Evolutionary conservation across 1,139 yeast species (phyloP).

Genomic region (Scheffersomyces cryptocercus): DNA sequence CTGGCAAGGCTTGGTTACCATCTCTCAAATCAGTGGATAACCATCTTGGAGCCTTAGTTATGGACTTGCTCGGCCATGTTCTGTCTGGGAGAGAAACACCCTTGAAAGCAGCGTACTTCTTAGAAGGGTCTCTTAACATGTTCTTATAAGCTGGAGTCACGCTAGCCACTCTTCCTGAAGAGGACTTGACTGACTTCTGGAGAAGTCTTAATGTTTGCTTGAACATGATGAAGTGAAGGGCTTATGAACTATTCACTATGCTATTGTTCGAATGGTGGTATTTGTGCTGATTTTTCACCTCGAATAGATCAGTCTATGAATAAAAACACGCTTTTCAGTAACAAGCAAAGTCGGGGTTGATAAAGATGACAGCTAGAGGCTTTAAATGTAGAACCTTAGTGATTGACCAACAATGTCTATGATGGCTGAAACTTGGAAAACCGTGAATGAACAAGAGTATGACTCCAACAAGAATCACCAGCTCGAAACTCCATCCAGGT

Average conservation of each 20-base stretch:
- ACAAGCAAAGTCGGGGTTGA: no score
- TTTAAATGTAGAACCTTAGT: no score
- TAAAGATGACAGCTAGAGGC: no score
- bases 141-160: slow-evolving; percentile 14
- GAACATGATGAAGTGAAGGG: slow-evolving; percentile 19
- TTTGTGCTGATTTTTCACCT: not conserved
- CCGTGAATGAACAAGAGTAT: no score
- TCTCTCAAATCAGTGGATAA: slow-evolving; percentile 52
- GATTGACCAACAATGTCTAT: no score
- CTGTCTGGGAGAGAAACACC: slow-evolving; percentile 41
- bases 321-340: no score
- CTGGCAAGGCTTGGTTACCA: slow-evolving; percentile 52
- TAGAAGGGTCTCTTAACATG: slow-evolving; percentile 46
- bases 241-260: not conserved
- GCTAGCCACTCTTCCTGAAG: slow-evolving; percentile 12
- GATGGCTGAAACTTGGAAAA: no score
- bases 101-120: slow-evolving; percentile 40
- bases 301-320: not conserved
- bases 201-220: slow-evolving; percentile 23
- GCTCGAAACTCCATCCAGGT: no score
- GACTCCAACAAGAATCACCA: no score
- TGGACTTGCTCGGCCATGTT: slow-evolving; percentile 43
- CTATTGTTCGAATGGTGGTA: not conserved
- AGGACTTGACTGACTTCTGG: slow-evolving; percentile 24
- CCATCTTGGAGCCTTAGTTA: slow-evolving; percentile 50